Evolutionary conservation across 805 yeast genomes (phyloP).

Genomic region (Wickerhamomyces chaumierensis): DNA sequence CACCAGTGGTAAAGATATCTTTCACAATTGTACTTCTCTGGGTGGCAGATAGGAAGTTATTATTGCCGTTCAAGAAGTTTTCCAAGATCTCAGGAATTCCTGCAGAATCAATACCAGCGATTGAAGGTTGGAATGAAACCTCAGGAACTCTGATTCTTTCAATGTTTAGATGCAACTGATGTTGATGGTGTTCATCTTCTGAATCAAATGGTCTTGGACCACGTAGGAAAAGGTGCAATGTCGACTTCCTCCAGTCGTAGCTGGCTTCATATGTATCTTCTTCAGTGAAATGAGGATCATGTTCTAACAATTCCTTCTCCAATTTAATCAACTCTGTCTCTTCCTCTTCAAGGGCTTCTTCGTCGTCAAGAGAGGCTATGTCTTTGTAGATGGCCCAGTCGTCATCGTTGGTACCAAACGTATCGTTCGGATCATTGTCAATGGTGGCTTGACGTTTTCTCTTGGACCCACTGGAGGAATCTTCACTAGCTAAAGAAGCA

Average conservation of each 20-base stretch:
- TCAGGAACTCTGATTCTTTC: slow-evolving; percentile 93
- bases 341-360: slow-evolving; percentile 71
- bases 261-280: slow-evolving; percentile 78
- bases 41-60: slow-evolving; percentile 46
- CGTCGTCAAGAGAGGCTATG: slow-evolving; percentile 64
- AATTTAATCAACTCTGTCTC: slow-evolving; percentile 44
- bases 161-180: slow-evolving; percentile 82
- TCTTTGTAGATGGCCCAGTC: slow-evolving; percentile 92
- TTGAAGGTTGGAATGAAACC: slow-evolving; percentile 80
- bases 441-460: slow-evolving; percentile 53
- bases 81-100: slow-evolving; percentile 76
- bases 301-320: slow-evolving; percentile 67
- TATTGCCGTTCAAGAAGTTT: slow-evolving; percentile 44
- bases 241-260: slow-evolving; percentile 75
- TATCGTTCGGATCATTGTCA: slow-evolving; percentile 87
- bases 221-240: slow-evolving; percentile 72
- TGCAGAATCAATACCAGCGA: slow-evolving; percentile 93
- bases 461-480: slow-evolving; percentile 20
- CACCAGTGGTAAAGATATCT: slow-evolving; percentile 82
- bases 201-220: slow-evolving; percentile 85
- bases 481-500: slow-evolving; percentile 77
- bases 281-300: slow-evolving; percentile 75
- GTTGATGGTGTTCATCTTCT: slow-evolving; percentile 74
- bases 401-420: slow-evolving; percentile 90
- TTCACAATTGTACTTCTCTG: slow-evolving; percentile 41